Conservation (phyloP, 2,329 filamentous ascomycete species). For the Microdochium nivale region DNA sequence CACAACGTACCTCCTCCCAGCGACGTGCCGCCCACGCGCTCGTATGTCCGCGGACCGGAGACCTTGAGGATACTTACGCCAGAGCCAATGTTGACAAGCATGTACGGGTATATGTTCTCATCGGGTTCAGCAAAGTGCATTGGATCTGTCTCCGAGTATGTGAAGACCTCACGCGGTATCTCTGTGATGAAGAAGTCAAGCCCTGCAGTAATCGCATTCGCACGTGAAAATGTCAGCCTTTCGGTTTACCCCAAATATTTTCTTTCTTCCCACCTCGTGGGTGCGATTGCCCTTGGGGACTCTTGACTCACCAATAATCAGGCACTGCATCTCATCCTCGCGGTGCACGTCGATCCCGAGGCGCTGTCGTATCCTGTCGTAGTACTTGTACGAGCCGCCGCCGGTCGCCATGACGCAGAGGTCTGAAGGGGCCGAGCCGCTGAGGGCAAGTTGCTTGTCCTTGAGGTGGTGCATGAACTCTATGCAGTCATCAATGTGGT, state of each 20-base stretch:
- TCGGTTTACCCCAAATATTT: not conserved
- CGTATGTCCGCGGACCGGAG: constrained; percentile 74
- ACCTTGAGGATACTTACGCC: constrained; percentile 98
- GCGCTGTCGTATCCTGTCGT: constrained; percentile 77
- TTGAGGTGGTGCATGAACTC: constrained; percentile 84
- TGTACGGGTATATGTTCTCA: constrained; percentile 86
- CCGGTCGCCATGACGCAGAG: constrained; percentile 93
- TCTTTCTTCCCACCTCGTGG: not conserved
- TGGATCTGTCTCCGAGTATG: constrained; percentile 82
- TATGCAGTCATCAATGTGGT: constrained; percentile 86
- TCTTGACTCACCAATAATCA: constrained; percentile 71
- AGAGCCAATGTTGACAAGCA: constrained; percentile 96
- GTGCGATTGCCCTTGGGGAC: not conserved
- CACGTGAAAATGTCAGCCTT: constrained; percentile 8
- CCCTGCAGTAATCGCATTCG: constrained; percentile 37
- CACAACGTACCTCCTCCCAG: constrained; percentile 95
- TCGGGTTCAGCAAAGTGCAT: constrained; percentile 79
- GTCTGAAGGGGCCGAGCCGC: constrained; percentile 62
- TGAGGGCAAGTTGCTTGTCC: constrained; percentile 67
- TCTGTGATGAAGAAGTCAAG: constrained; percentile 99
- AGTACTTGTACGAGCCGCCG: constrained; percentile 93
- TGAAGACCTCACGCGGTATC: constrained; percentile 94
- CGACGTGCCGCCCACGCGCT: constrained; percentile 90
- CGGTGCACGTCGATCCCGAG: constrained; percentile 81
- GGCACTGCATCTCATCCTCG: constrained; percentile 97